A percentile compares a stretch with the other conserved stretches of the same genome.
Evolutionary conservation across 352 stramenopile genomes (phyloP).

Genomic region (Hyaloperonospora arabidopsidis): DNA sequence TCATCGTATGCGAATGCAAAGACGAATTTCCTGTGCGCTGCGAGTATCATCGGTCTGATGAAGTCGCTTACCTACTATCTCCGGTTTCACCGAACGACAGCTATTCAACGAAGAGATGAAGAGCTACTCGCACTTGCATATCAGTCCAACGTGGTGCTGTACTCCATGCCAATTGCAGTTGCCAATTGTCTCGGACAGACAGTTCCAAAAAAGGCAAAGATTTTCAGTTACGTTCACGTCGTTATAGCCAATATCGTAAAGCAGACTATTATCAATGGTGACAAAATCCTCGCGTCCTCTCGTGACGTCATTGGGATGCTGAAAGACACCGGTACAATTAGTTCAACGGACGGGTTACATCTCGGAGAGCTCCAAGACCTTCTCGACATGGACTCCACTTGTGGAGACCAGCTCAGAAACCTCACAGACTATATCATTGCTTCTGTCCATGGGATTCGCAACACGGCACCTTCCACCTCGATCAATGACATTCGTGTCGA

Average conservation of each 20-base stretch:
- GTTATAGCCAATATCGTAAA: slow-evolving; percentile 24
- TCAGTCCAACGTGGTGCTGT: slow-evolving; percentile 24
- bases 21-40: slow-evolving; percentile 24
- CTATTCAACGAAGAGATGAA: slow-evolving; percentile 16
- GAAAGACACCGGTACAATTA: slow-evolving; percentile 12
- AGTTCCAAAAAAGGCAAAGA: slow-evolving; percentile 9
- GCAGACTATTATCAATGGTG: slow-evolving; percentile 20
- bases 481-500: slow-evolving; percentile 23
- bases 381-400: slow-evolving; percentile 27
- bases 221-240: slow-evolving; percentile 13
- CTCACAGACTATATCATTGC: slow-evolving; percentile 24
- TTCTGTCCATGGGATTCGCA: slow-evolving; percentile 15
- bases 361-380: slow-evolving; percentile 24
- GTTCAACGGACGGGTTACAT: slow-evolving; percentile 10
- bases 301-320: slow-evolving; percentile 18
- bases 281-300: slow-evolving; percentile 22
- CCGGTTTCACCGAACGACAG: slow-evolving; percentile 11
- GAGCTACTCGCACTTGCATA: slow-evolving; percentile 25
- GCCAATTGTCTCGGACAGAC: slow-evolving; percentile 18
- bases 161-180: slow-evolving; percentile 22
- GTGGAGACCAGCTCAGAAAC: slow-evolving; percentile 27
- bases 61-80: slow-evolving; percentile 28
- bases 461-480: slow-evolving; percentile 6
- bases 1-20: slow-evolving; percentile 26
- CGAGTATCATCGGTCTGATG: slow-evolving; percentile 21